These are phyloP conservation scores for Calonectria fujianensis DNA, from an alignment of 2,329 filamentous ascomycete species.

Conservation along the genomic window DNA sequence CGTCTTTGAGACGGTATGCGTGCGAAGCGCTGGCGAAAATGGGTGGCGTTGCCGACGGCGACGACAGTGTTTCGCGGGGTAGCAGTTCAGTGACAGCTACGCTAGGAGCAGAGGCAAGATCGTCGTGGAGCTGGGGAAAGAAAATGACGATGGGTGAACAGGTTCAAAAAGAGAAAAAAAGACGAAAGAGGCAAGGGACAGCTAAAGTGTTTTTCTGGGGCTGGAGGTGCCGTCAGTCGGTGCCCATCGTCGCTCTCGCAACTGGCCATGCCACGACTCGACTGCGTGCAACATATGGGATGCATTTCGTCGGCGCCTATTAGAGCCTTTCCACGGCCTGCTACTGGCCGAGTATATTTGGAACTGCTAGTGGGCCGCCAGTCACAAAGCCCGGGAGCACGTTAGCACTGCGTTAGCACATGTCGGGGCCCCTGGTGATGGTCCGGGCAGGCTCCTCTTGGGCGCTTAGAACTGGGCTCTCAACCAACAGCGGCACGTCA, in stretches of 20 bases:
- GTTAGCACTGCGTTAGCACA: slow-evolving; percentile 42
- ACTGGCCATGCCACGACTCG: slow-evolving; percentile 18
- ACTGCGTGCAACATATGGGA: slow-evolving; percentile 23
- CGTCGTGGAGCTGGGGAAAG: background rate
- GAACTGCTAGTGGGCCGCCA: slow-evolving; percentile 48
- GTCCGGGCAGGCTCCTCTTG: slow-evolving; percentile 39
- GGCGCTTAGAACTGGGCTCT: slow-evolving; percentile 51
- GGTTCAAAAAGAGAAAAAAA: background rate
- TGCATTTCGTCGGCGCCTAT: slow-evolving; percentile 52
- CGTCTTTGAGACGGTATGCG: slow-evolving; percentile 31
- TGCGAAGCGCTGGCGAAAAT: slow-evolving; percentile 42
- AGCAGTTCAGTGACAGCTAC: slow-evolving; percentile 8
- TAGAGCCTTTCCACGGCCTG: slow-evolving; percentile 45
- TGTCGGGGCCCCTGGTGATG: slow-evolving; percentile 33
- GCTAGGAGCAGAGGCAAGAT: slow-evolving; percentile 8
- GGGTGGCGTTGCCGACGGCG: slow-evolving; percentile 1
- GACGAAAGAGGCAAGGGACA: background rate
- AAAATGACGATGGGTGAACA: slow-evolving; percentile 14
- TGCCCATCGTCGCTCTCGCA: slow-evolving; percentile 25
- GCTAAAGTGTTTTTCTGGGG: slow-evolving; percentile 12
- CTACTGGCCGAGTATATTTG: slow-evolving; percentile 57
- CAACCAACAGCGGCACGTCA: slow-evolving; percentile 48
- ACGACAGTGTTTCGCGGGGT: slow-evolving; percentile 52
- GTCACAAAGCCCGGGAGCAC: slow-evolving; percentile 35
- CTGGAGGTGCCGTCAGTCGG: background rate